Conservation (phyloP, 176 grass and related monocot species). For the Juncus effusus region DNA sequence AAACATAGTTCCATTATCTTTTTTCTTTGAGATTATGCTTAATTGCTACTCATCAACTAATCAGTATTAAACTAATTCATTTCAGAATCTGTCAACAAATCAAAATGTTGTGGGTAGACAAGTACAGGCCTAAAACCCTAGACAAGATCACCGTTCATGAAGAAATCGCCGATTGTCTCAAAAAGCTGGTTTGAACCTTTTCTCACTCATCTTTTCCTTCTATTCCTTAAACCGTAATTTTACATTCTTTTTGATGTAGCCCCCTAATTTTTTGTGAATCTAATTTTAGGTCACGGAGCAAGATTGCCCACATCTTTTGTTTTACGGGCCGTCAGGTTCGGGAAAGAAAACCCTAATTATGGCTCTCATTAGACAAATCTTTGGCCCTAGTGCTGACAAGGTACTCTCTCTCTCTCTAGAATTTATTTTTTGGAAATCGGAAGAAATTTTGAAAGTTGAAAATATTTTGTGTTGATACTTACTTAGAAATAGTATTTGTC, state of each 20-base stretch:
- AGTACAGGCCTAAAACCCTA: constrained; percentile 88
- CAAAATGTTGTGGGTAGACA: constrained; percentile 99
- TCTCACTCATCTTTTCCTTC: neutral
- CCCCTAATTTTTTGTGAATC: neutral
- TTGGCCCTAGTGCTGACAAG: constrained; percentile 73
- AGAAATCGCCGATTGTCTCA: constrained; percentile 69
- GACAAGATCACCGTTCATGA: constrained; percentile 87
- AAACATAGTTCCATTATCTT: too few species aligned
- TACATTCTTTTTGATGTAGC: too few species aligned
- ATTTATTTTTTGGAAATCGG: neutral
- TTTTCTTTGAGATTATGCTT: too few species aligned
- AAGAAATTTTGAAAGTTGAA: too few species aligned
- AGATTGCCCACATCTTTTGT: constrained; percentile 94
- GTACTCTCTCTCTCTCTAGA: neutral
- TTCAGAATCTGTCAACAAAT: neutral
- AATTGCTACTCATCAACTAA: too few species aligned
- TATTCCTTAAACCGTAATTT: constrained; percentile 14
- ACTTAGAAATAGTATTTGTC: neutral
- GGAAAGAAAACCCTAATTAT: constrained; percentile 99
- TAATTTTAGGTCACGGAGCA: constrained; percentile 71
- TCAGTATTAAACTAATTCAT: too few species aligned
- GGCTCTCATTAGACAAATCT: constrained; percentile 89
- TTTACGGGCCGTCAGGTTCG: constrained; percentile 84
- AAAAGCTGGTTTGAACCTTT: constrained; percentile 60
- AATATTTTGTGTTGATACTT: neutral